These are phyloP conservation scores for Hirschioporus abietinus DNA, from an alignment of 768 basidiomycete species.

Conservation along the genomic window DNA sequence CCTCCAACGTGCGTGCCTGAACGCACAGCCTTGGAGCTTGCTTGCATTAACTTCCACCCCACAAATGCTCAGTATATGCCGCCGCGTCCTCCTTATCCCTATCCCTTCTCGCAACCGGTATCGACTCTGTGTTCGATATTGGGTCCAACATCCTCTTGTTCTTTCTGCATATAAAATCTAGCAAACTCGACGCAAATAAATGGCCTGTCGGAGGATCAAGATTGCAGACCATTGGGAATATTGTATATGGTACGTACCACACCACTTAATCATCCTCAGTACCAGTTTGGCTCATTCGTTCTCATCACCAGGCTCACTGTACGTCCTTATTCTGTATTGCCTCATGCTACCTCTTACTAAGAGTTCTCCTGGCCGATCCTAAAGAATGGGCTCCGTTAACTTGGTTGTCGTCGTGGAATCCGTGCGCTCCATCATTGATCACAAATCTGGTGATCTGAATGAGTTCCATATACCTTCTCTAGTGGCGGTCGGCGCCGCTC, in stretches of 20 bases:
- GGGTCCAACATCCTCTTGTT: constrained; percentile 80
- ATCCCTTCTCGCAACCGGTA: constrained; percentile 82
- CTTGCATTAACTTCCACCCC: constrained; percentile 1
- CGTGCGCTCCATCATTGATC: constrained; percentile 60
- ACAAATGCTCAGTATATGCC: constrained; percentile 66
- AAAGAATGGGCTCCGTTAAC: constrained; percentile 88
- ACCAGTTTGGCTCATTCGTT: constrained; percentile 1
- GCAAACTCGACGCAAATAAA: constrained; percentile 66
- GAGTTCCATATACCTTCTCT: constrained; percentile 78
- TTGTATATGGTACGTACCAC: constrained; percentile 61
- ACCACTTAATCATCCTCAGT: constrained; percentile 6
- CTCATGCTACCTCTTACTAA: neutral
- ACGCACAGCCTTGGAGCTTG: constrained; percentile 7
- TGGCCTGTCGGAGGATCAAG: constrained; percentile 94
- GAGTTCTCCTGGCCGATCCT: constrained; percentile 4
- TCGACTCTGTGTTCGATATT: constrained; percentile 84
- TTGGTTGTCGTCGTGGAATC: constrained; percentile 89
- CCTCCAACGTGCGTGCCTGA: constrained; percentile 53
- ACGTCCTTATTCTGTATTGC: constrained; percentile 10
- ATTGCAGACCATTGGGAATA: constrained; percentile 85
- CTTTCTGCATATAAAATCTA: constrained; percentile 71
- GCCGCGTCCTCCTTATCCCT: constrained; percentile 81
- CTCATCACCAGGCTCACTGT: constrained; percentile 44
- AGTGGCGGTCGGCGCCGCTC: constrained; percentile 75
- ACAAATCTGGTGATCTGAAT: constrained; percentile 45